These are phyloP conservation scores for Aaosphaeria arxii DNA, from an alignment of 2,329 filamentous ascomycete species.

Conservation along the genomic window DNA sequence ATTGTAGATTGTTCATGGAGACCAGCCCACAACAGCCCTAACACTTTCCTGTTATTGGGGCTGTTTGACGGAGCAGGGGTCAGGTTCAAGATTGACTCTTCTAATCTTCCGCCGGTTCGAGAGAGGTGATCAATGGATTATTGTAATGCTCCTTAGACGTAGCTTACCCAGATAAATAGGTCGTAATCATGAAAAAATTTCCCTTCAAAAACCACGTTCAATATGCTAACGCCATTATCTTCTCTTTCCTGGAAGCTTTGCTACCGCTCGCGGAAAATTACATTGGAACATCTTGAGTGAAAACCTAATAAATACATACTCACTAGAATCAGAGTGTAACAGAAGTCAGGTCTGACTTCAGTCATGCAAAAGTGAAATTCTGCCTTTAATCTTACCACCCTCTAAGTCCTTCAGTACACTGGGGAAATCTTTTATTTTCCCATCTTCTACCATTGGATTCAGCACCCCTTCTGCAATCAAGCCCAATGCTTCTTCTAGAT, in stretches of 20 bases:
- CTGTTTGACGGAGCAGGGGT: neutral
- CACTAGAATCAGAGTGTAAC: too few relatives aligned
- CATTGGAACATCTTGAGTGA: too few relatives aligned
- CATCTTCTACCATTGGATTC: constrained; percentile 15
- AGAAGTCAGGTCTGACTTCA: neutral
- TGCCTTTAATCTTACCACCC: constrained; percentile 12
- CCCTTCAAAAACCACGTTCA: too few relatives aligned
- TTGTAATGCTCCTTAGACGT: too few relatives aligned
- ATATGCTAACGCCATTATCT: too few relatives aligned
- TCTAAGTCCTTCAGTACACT: constrained; percentile 13
- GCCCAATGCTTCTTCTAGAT: constrained; percentile 13
- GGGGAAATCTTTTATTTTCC: constrained; percentile 14
- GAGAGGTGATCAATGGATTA: too few relatives aligned
- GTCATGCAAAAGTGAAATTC: constrained; percentile 11
- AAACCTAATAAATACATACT: too few relatives aligned
- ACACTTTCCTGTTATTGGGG: neutral
- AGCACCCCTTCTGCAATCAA: constrained; percentile 13
- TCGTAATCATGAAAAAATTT: too few relatives aligned
- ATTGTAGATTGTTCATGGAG: constrained; percentile 9
- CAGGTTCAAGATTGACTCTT: neutral
- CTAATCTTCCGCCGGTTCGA: too few relatives aligned
- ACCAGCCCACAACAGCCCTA: constrained; percentile 1
- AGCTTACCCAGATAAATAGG: too few relatives aligned
- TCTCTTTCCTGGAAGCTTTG: too few relatives aligned
- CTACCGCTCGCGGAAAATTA: too few relatives aligned